Evolutionary conservation across 75 land plant genomes (phyloP), one percentile per base, ranked within the genome.

Genomic region (Selaginella tamariscina): DNA sequence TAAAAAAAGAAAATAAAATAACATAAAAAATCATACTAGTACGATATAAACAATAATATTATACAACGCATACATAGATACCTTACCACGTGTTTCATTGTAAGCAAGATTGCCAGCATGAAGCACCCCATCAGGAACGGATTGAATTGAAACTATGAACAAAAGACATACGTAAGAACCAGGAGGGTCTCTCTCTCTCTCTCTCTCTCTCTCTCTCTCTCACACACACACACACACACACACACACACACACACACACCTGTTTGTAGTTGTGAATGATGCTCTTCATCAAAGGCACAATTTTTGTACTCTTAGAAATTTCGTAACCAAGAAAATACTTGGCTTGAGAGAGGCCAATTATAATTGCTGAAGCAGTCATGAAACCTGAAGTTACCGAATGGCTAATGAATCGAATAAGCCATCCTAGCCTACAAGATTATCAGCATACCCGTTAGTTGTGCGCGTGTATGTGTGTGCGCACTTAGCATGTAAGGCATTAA

Each of bases 351-450:
- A 94, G 69, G 20, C 76, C 91, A 65, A 94, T 94, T 54, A 89
- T 85, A 71, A 94, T 79, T 33, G 98, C 96, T 59, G 98, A 94
- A 57, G 90, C 80, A 29, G 98, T 84, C 0, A 96, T 94, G 68
- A 94, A 94, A 27, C 98, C 98, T 70, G 98, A 94, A 33, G 89
- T 89, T 31, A 94, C 90, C 55, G 98, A 81, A 55, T 89, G 98
- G 64, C 98, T 94, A 60, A 94, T 85, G 68, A 94, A 94, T 29
- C 98, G 90, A 33, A 94, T 80, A 65, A 94, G 77, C 98, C 98
- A 94, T 21, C 98, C 98, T 54, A 94, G 79, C 83, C 98, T 94
- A 70, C 60, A 76, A 28, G 15, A 15, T 39, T 39, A 39, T 5
- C 49, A 39, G 49, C 49, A 5, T 39, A 39, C n/a, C n/a, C n/a